Evolutionary conservation across 495 filamentous ascomycete species (phyloP).

Genomic region (Daldinia grandis): DNA sequence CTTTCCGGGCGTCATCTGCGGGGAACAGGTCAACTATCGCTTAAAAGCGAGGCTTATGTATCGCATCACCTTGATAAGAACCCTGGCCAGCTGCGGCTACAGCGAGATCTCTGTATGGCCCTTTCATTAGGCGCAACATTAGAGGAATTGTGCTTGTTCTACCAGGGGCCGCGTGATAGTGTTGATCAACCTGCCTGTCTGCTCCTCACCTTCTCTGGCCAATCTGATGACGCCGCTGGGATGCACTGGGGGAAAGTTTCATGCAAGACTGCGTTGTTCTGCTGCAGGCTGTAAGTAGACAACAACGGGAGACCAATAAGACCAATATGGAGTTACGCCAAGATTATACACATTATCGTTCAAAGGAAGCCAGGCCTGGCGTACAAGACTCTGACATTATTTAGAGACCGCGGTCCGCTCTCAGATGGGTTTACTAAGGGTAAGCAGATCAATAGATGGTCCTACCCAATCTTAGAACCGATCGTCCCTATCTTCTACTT

Average conservation of each 20-base stretch:
- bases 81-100: neutral
- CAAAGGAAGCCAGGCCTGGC: neutral
- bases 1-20: neutral
- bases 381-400: slow-evolving; percentile 5
- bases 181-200: slow-evolving; percentile 1
- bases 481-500: neutral
- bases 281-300: slow-evolving; percentile 26
- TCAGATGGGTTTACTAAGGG: neutral
- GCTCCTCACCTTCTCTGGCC: slow-evolving; percentile 9
- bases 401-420: slow-evolving; percentile 10
- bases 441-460: neutral
- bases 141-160: neutral
- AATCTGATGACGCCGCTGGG: slow-evolving; percentile 9
- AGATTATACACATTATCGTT: neutral
- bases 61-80: slow-evolving; percentile 1
- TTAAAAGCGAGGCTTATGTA: slow-evolving; percentile 15
- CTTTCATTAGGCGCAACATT: neutral
- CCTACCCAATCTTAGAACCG: neutral
- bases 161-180: slow-evolving; percentile 5
- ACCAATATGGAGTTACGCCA: slow-evolving; percentile 9
- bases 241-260: slow-evolving; percentile 10
- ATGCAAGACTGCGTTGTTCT: slow-evolving; percentile 37
- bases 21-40: slow-evolving; percentile 1
- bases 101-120: neutral
- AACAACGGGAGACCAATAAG: slow-evolving; percentile 14